Conservation (phyloP, 1,284 basidiomycete species). For the Cutaneotrichosporon sp. region DNA sequence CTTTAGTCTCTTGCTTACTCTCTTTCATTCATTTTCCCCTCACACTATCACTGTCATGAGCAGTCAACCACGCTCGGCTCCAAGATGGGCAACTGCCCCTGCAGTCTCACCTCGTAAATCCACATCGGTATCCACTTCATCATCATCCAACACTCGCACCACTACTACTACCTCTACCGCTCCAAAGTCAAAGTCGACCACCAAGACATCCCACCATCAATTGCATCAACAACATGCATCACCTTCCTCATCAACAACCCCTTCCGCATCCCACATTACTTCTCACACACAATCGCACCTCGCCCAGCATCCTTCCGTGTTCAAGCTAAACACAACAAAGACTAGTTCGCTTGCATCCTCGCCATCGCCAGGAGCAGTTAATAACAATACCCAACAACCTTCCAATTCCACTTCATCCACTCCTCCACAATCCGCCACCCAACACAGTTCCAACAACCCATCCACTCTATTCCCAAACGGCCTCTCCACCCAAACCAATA, state of each 20-base stretch:
- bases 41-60: not conserved
- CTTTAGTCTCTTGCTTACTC: not conserved
- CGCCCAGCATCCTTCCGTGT: not conserved
- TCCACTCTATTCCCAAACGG: not conserved
- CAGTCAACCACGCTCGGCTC: constrained; percentile 4
- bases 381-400: constrained; percentile 2
- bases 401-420: constrained; percentile 1
- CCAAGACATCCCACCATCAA: too few relatives aligned
- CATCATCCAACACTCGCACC: not conserved
- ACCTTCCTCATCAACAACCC: not conserved
- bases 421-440: not conserved
- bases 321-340: not conserved
- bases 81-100: constrained; percentile 10
- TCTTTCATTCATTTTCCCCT: not conserved
- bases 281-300: not conserved
- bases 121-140: not conserved
- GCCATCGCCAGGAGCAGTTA: not conserved
- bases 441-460: not conserved
- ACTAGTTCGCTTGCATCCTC: not conserved
- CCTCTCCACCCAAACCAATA: not conserved
- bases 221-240: too few relatives aligned
- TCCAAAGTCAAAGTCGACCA: not conserved
- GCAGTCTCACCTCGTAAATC: not conserved
- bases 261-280: not conserved
- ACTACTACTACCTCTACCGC: not conserved